These are phyloP conservation scores for Hyaloscypha hepaticicola DNA, from an alignment of 495 filamentous ascomycete genomes.

Conservation along the genomic window DNA sequence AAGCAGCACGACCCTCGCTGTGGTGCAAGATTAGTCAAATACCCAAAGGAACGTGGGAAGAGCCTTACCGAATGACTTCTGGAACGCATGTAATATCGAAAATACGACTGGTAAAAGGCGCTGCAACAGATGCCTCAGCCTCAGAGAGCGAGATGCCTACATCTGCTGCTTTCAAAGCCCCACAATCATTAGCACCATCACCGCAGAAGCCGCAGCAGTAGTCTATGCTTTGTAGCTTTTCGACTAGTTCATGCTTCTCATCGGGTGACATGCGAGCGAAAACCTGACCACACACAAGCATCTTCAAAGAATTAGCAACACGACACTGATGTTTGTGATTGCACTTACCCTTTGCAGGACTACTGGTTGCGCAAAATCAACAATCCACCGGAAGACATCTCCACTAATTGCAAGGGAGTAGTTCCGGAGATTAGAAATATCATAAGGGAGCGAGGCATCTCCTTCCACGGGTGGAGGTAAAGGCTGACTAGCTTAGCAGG, in stretches of 20 bases:
- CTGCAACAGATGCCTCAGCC: constrained; percentile 96
- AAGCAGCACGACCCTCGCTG: constrained; percentile 87
- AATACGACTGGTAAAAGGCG: constrained; percentile 91
- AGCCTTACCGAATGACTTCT: constrained; percentile 72
- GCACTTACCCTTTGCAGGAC: constrained; percentile 53
- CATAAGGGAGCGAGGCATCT: constrained; percentile 84
- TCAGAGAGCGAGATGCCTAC: constrained; percentile 98
- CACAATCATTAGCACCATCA: constrained; percentile 98
- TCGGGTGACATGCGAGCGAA: constrained; percentile 99
- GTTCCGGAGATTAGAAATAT: constrained; percentile 71
- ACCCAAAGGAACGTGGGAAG: neutral
- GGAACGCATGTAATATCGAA: constrained; percentile 98
- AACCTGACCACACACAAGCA: constrained; percentile 89
- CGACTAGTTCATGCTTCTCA: constrained; percentile 97
- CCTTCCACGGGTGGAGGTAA: constrained; percentile 62
- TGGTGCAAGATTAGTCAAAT: neutral
- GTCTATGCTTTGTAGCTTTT: constrained; percentile 94
- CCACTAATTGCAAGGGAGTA: constrained; percentile 89
- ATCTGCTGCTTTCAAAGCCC: constrained; percentile 95
- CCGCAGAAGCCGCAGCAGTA: constrained; percentile 97
- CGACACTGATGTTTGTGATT: neutral
- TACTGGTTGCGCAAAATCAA: constrained; percentile 71
- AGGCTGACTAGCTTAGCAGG: constrained; percentile 54
- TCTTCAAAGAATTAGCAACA: constrained; percentile 43
- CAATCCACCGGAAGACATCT: constrained; percentile 94